These are phyloP conservation scores for Aspergillus sclerotialis DNA, from an alignment of 2,329 filamentous ascomycete genomes.

Conservation along the genomic window DNA sequence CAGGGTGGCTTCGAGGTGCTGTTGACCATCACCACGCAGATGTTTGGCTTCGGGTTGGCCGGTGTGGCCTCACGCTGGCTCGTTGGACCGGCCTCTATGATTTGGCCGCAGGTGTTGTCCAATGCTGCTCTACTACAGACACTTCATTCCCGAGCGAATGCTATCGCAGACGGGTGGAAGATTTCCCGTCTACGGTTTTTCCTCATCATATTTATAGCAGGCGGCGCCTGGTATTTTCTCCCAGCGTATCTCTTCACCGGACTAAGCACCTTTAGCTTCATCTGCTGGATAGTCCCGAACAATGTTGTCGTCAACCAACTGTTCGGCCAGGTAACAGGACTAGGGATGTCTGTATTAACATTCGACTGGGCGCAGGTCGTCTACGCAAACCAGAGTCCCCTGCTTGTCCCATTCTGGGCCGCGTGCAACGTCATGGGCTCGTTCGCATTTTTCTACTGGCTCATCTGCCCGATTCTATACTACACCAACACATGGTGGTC, in stretches of 20 bases:
- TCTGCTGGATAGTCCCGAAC: constrained; percentile 63
- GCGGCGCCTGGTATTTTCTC: constrained; percentile 31
- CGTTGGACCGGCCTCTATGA: constrained; percentile 54
- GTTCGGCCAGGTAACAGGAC: constrained; percentile 61
- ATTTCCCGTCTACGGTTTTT: constrained; percentile 33
- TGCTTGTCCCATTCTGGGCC: constrained; percentile 56
- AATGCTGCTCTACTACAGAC: constrained; percentile 43
- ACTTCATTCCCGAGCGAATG: constrained; percentile 26
- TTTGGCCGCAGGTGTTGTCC: constrained; percentile 54
- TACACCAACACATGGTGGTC: constrained; percentile 51
- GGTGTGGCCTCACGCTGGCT: constrained; percentile 55
- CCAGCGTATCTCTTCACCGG: constrained; percentile 64
- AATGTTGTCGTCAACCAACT: constrained; percentile 64
- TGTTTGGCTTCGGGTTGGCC: constrained; percentile 59
- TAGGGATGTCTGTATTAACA: constrained; percentile 63
- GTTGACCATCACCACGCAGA: constrained; percentile 54
- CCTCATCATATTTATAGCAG: constrained; percentile 23
- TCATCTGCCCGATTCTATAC: constrained; percentile 37
- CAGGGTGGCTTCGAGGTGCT: constrained; percentile 55
- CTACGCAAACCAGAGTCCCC: constrained; percentile 60
- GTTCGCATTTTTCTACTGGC: constrained; percentile 38
- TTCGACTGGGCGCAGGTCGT: constrained; percentile 71
- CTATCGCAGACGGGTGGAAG: constrained; percentile 35
- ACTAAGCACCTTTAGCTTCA: constrained; percentile 62
- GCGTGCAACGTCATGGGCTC: constrained; percentile 38